Base-by-base conservation (phyloP, 441 rosid genomes). In the Pelargonium exstipulatum region DNA sequence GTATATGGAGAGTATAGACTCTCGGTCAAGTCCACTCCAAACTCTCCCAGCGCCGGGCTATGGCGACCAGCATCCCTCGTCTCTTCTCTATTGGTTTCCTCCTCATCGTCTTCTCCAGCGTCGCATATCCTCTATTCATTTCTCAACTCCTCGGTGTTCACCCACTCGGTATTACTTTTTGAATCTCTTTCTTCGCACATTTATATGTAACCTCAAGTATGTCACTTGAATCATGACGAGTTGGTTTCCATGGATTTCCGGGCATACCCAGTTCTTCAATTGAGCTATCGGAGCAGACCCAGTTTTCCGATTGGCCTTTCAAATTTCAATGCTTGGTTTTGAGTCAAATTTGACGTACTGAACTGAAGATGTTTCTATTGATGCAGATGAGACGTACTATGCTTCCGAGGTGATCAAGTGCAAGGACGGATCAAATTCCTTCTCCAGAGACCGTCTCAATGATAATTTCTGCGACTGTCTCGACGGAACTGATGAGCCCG, bases 401-500 rank as follows among this genome's bases (percentile, higher is more conserved):
- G 79, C 76, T 9, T 77, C 86, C 6, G 78, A 85, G 57, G 71
- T 85, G 51, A 94, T 94, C 77, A 86, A 77, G 75, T 94, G 98
- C 83, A 91, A 83, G 83, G 97, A 94, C 71, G 95, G 91, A 24
- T 87, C 92, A 22, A 86, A 85, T 66, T 87, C 86, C 37, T 90
- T 94, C 78, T 37, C 81, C 45, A 84, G 82, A 75, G 93, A 94
- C 71, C 90, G 85, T 74, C 85, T 91, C 71, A 94, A 91, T 24
- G 98, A 94, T 71, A 69, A 91, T 77, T 94, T 84, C 84, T 91
- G 97, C 69, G 97, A 94, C 70, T 94, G 98, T 74, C 61, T 83
- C 67, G 98, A 94, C 40, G 97, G 98, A 42, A 94, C 96, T 13
- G 97, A 91, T 66, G 98, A 91, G 80, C 97, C 97, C 17, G 98